Evolutionary conservation across 2,329 filamentous ascomycete genomes (phyloP), one percentile per base, ranked within the genome.

Genomic region (Neofusicoccum sp.): DNA sequence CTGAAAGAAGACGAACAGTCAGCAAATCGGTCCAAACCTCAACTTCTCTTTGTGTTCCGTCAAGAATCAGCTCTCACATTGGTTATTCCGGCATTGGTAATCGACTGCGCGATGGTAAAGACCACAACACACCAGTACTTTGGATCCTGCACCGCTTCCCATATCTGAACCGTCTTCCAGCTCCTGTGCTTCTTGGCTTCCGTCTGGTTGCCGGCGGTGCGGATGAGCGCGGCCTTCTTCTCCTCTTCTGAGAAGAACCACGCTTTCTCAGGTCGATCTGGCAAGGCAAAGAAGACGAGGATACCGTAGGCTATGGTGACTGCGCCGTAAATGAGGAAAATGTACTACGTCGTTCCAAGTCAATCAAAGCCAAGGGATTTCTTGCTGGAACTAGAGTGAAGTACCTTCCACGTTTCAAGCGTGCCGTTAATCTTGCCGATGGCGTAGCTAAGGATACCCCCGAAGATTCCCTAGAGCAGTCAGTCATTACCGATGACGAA

Each of bases 391-490:
- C 2, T 14, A 2, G n/a, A 1, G 4, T 3, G 31, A 34, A 11
- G n/a, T 20, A 49, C 47, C 31, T 40, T 53, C 48, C 48, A 85
- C 67, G 80, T 81, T 59, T 89, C 77, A 0, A 79, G 49, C 1
- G 7, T 41, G 2, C 36, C 36, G n/a, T 41, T 24, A 9, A 54
- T 41, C 14, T 54, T 54, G 24, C 49, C 34, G 14, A 54, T 54
- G 2, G 49, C 36, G 9, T 54, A 20, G 24, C 49, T 54, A 1
- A 53, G 16, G 20, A 53, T 16, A n/a, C 49, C 49, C 6, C 24
- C 20, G 6, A 90, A 85, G 49, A 90, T 87, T 68, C 90, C 88
- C 69, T 90, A 88, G 0, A 30, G 34, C 79, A 81, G 1, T 88
- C 88, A 69, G 90, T 90, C 86, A 89, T 90, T 84, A 89, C 14